Evolutionary conservation across 148 eudicot species (phyloP), one percentile per base, ranked within the genome.

Genomic region (Camellia japonica): DNA sequence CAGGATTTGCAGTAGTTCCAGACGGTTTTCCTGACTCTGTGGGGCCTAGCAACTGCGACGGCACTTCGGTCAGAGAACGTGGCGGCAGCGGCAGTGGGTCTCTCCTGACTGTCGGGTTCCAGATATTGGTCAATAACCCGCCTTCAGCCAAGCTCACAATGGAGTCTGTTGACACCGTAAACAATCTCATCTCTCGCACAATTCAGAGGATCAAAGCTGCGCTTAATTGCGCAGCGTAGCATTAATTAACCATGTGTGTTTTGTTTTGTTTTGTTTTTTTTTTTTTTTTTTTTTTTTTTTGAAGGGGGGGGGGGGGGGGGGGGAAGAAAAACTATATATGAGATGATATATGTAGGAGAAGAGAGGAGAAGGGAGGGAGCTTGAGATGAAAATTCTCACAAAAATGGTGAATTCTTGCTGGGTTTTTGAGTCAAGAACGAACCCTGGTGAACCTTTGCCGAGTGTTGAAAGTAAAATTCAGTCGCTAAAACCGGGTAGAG

Each of bases 1-100:
- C 94, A 4, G 98, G 98, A 3, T 91, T 93, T 58, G 85, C 92
- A n/a, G 85, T 94, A 4, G 73, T 86, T 60, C 90, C 88, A 7
- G 87, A 85, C 55, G 75, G 84, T 80, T 72, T 72, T 46, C 82
- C 83, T 19, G 87, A 85, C 18, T 74, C 86, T 44, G 66, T 65
- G 5, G 79, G 44, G 10, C 79, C 87, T 1, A 38, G 66, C 59
- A 68, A 38, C 61, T 49, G 69, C 68, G 62, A 65, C 14, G 70
- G 62, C 20, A 51, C 1, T 47, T 38, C 2, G 12, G 42, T 7
- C 19, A 67, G 18, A 66, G 75, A 79, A 52, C 43, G 16, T 12
- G 20, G 63, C 13, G 74, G 73, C 10, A 62, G 81, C 3, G 87
- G 91, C 1, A 30, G 38, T 4, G 83, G 83, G 51, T 92, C 91